phyloP scores from a whole-genome alignment of 805 yeast species.

The Kluyveromyces dobzhanskii region DNA sequence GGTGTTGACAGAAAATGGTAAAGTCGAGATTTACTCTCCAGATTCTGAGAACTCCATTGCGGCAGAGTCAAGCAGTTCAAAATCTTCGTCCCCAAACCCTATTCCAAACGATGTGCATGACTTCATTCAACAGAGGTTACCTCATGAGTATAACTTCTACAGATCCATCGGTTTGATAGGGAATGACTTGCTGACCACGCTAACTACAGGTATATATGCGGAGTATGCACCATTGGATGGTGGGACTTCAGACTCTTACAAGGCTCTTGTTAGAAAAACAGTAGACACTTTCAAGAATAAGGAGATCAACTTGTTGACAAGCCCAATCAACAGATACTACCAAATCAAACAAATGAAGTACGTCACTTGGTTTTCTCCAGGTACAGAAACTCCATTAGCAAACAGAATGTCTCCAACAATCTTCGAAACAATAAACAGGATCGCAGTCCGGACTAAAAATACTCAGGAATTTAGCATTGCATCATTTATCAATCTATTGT shows the following conservation, averaged over 20 bases:
- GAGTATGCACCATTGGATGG: constrained; percentile 65
- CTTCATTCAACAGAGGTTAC: constrained; percentile 73
- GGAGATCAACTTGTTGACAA: constrained; percentile 60
- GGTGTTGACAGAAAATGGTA: constrained; percentile 58
- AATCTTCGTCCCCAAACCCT: constrained; percentile 9
- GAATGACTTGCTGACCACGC: constrained; percentile 52
- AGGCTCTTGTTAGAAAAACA: constrained; percentile 40
- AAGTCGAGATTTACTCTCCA: constrained; percentile 48
- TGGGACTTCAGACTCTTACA: constrained; percentile 49
- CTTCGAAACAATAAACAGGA: constrained; percentile 33
- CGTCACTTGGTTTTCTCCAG: constrained; percentile 45
- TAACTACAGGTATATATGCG: constrained; percentile 53
- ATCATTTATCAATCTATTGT: constrained; percentile 19
- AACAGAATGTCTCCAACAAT: constrained; percentile 49
- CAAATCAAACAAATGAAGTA: constrained; percentile 62
- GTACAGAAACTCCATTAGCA: constrained; percentile 33
- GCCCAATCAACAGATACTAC: constrained; percentile 71
- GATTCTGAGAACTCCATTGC: constrained; percentile 25
- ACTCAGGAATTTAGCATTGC: constrained; percentile 22
- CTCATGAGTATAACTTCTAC: constrained; percentile 79
- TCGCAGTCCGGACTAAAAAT: constrained; percentile 22
- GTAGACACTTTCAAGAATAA: constrained; percentile 45
- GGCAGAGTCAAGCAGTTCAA: constrained; percentile 3
- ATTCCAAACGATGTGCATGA: constrained; percentile 77
- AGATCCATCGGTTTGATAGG: constrained; percentile 63